phyloP scores from a whole-genome alignment of 208 protist genomes.

The Leishmania braziliensis region DNA sequence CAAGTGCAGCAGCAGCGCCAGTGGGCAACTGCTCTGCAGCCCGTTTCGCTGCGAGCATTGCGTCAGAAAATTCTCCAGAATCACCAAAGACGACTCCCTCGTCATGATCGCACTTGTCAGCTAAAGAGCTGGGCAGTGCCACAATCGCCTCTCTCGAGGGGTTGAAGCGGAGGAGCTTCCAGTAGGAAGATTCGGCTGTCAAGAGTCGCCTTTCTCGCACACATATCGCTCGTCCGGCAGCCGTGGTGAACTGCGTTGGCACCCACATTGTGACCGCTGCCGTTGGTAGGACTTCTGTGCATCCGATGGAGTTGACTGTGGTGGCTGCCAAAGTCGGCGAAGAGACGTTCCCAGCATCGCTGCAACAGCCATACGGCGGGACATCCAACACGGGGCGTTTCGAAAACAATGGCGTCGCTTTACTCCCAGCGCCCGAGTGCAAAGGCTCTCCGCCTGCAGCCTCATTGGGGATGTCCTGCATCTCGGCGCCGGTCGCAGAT shows the following conservation, averaged over 20 bases:
- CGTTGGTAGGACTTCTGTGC: neutral
- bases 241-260: constrained; percentile 67
- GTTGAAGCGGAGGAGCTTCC: constrained; percentile 37
- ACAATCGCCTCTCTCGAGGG: constrained; percentile 20
- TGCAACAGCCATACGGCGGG: neutral
- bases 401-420: neutral
- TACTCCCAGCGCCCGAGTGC: neutral
- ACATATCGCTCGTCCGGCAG: constrained; percentile 57
- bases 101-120: neutral
- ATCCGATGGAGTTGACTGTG: neutral
- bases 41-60: neutral
- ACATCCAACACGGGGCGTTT: neutral
- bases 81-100: neutral
- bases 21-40: neutral
- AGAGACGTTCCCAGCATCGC: neutral
- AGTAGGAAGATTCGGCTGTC: constrained; percentile 40
- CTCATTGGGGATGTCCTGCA: neutral
- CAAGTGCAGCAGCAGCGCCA: neutral
- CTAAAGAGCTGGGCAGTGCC: neutral
- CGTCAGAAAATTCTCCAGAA: neutral
- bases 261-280: constrained; percentile 31
- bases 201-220: constrained; percentile 51
- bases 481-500: neutral
- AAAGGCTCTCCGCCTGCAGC: neutral
- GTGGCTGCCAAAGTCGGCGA: neutral